These are phyloP conservation scores for Capronia americana DNA, from an alignment of 2,329 filamentous ascomycete genomes.

Conservation along the genomic window DNA sequence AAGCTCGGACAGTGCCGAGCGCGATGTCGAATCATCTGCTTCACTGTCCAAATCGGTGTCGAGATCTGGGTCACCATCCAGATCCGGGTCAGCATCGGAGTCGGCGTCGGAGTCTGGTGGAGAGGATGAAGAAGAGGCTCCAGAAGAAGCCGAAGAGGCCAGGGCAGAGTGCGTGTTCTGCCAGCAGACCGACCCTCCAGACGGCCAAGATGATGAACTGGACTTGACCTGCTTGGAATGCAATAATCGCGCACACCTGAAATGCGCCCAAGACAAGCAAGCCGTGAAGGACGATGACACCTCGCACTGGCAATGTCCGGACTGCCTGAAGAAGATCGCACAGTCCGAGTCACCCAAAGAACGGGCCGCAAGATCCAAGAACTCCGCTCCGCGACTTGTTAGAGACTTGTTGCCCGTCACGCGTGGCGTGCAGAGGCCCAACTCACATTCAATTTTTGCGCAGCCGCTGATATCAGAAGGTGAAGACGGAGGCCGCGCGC, in stretches of 20 bases:
- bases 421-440: slow-evolving; percentile 67
- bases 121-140: slow-evolving; percentile 31
- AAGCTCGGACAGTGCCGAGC: slow-evolving; percentile 19
- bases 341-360: slow-evolving; percentile 51
- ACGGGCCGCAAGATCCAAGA: slow-evolving; percentile 55
- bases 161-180: slow-evolving; percentile 69
- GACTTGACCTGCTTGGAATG: slow-evolving; percentile 79
- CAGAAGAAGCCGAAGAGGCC: slow-evolving; percentile 30
- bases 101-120: slow-evolving; percentile 30
- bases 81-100: slow-evolving; percentile 7
- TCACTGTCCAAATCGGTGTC: slow-evolving; percentile 14
- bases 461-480: slow-evolving; percentile 40
- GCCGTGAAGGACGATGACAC: slow-evolving; percentile 58
- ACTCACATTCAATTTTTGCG: slow-evolving; percentile 75
- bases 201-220: slow-evolving; percentile 77
- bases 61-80: not conserved
- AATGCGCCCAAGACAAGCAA: slow-evolving; percentile 79
- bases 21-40: slow-evolving; percentile 14
- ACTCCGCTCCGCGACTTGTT: slow-evolving; percentile 70
- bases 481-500: slow-evolving; percentile 72
- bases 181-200: slow-evolving; percentile 70
- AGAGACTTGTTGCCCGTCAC: slow-evolving; percentile 75
- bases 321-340: slow-evolving; percentile 56
- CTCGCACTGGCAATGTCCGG: slow-evolving; percentile 38
- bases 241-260: slow-evolving; percentile 84